Evolutionary conservation across 2,329 filamentous ascomycete genomes (phyloP).

Genomic region (Ceratocystis variospora): DNA sequence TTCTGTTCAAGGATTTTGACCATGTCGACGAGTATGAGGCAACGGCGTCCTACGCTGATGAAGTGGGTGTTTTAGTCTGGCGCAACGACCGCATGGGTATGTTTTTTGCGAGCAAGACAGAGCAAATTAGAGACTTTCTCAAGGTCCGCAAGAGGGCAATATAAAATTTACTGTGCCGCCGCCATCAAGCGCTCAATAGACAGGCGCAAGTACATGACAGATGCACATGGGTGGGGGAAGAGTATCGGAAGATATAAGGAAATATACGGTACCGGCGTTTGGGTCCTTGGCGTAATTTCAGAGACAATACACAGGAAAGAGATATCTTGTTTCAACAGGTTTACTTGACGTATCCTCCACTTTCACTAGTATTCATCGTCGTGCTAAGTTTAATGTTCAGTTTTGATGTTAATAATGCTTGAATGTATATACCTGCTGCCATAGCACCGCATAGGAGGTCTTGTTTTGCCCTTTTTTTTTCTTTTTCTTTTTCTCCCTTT

Average conservation of each 20-base stretch:
- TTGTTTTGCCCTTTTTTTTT: neutral
- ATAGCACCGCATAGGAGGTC: neutral
- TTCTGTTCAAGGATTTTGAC: constrained; percentile 79
- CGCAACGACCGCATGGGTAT: constrained; percentile 62
- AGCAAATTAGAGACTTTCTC: constrained; percentile 74
- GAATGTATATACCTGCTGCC: neutral
- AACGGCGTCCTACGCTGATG: constrained; percentile 66
- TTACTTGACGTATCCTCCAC: neutral
- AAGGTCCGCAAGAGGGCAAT: constrained; percentile 46
- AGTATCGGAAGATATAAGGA: too few relatives aligned
- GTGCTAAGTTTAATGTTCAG: neutral
- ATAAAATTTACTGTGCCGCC: constrained; percentile 20
- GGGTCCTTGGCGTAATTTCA: neutral
- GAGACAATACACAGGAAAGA: neutral
- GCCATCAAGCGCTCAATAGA: neutral
- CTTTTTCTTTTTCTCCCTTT: neutral
- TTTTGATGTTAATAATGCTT: neutral
- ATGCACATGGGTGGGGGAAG: neutral
- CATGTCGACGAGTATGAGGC: constrained; percentile 55
- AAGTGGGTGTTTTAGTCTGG: constrained; percentile 83
- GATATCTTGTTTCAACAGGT: neutral
- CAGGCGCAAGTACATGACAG: neutral
- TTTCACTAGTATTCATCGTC: neutral
- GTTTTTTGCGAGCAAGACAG: constrained; percentile 86
- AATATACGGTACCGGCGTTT: constrained; percentile 5